Evolutionary conservation across 2,329 filamentous ascomycete species (phyloP).

Genomic region (Aspergillus sp.): DNA sequence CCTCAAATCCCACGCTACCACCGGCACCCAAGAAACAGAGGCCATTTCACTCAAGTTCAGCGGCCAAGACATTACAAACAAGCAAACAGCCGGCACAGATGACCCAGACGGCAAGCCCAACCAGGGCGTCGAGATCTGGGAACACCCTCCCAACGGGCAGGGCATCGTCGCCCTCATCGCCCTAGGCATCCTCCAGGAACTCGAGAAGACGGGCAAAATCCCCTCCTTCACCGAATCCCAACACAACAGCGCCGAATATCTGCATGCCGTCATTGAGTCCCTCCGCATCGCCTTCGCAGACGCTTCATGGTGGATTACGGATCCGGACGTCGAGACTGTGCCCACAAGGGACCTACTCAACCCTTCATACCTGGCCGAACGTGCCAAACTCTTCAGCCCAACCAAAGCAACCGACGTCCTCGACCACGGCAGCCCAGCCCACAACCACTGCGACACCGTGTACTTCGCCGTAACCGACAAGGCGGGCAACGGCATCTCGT

Average conservation of each 20-base stretch:
- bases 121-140: slow-evolving; percentile 76
- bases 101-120: slow-evolving; percentile 44
- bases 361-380: slow-evolving; percentile 70
- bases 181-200: slow-evolving; percentile 82
- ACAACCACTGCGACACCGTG: slow-evolving; percentile 86
- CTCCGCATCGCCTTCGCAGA: slow-evolving; percentile 90
- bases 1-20: slow-evolving; percentile 70
- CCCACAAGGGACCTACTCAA: slow-evolving; percentile 71
- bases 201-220: slow-evolving; percentile 75
- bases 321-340: slow-evolving; percentile 71
- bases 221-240: slow-evolving; percentile 67
- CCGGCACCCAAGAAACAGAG: slow-evolving; percentile 75
- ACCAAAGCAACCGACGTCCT: slow-evolving; percentile 53
- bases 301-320: slow-evolving; percentile 84
- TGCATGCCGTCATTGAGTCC: slow-evolving; percentile 85
- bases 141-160: slow-evolving; percentile 95
- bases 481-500: slow-evolving; percentile 85
- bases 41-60: slow-evolving; percentile 80
- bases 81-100: slow-evolving; percentile 46
- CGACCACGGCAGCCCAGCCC: slow-evolving; percentile 77
- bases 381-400: slow-evolving; percentile 62
- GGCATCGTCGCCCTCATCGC: slow-evolving; percentile 95
- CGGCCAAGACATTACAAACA: slow-evolving; percentile 60
- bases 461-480: slow-evolving; percentile 86
- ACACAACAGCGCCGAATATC: slow-evolving; percentile 77